Evolutionary conservation across 2,329 filamentous ascomycete genomes (phyloP), one percentile per base, ranked within the genome.

Genomic region (Exophiala mesophila): DNA sequence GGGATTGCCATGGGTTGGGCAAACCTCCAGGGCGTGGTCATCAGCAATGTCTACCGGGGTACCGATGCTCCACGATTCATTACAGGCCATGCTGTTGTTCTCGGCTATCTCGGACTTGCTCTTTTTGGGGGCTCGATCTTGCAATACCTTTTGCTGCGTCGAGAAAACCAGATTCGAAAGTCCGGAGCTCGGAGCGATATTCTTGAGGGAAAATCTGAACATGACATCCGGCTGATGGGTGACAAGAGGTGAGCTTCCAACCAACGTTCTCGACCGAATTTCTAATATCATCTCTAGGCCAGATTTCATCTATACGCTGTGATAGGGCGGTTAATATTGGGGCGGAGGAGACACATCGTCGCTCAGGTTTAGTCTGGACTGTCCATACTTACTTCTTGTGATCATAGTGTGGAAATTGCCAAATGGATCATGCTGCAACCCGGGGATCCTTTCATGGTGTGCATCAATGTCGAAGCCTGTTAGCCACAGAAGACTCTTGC

Each of bases 1-100:
- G 89, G 89, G 0, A 80, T 94, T 49, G 83, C 94, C 39, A 92
- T 96, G 47, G 88, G 84, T 15, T 94, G 87, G 86, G 88, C 88
- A 20, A 95, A 96, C 59, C 68, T 96, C 32, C 94, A 94, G 59
- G 88, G 89, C 26, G 78, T 95, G 16, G 83, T 94, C 47, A 64
- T 62, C 5, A 69, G 64, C 9, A 94, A 94, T 59, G 86, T 94
- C 54, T 94, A 87, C 54, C 65, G 67, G 2, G 59, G 57, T 55
- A 68, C 73, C 45, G 69, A 78, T 57, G 53, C 66, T 47, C 86
- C 83, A 3, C 71, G 74, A 19, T 95, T 78, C 65, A 74, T 75
- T 24, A 71, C 78, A 1, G 89, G 89, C 0, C 88, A 95, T 54
- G 82, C 76, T 3, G 73, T 82, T 0, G 79, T 94, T 2, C 62